phyloP scores from a whole-genome alignment of 2,329 filamentous ascomycete genomes.

The Phaeosphaeria sp. region DNA sequence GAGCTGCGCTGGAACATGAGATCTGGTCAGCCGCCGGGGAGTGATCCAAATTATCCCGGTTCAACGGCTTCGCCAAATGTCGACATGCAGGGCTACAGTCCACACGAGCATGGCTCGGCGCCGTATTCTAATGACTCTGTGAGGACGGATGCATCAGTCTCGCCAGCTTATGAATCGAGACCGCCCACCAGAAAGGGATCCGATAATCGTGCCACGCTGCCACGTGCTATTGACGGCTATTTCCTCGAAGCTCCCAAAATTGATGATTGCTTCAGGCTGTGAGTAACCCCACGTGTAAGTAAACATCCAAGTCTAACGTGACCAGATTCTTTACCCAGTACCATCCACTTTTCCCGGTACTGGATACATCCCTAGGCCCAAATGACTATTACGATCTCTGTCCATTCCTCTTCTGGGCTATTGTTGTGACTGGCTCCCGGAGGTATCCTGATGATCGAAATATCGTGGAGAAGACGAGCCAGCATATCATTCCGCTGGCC shows the following conservation, averaged over 20 bases:
- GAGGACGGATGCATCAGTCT: slow-evolving; percentile 35
- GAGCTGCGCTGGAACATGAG: slow-evolving; percentile 46
- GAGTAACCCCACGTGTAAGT: slow-evolving; percentile 3
- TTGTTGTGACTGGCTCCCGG: slow-evolving; percentile 49
- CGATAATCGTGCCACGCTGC: slow-evolving; percentile 27
- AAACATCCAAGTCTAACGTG: slow-evolving; percentile 16
- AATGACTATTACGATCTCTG: slow-evolving; percentile 45
- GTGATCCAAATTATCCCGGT: slow-evolving; percentile 31
- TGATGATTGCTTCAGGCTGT: slow-evolving; percentile 45
- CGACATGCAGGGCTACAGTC: slow-evolving; percentile 35
- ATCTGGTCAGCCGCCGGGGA: slow-evolving; percentile 20
- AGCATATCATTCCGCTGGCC: slow-evolving; percentile 45
- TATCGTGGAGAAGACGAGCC: slow-evolving; percentile 40
- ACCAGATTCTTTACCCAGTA: slow-evolving; percentile 45
- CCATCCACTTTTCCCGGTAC: slow-evolving; percentile 42
- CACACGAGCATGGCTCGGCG: slow-evolving; percentile 30
- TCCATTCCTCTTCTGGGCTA: slow-evolving; percentile 50
- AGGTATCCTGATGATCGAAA: slow-evolving; percentile 46
- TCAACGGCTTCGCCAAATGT: slow-evolving; percentile 37
- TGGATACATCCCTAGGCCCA: slow-evolving; percentile 36
- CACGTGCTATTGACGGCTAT: slow-evolving; percentile 38
- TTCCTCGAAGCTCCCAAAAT: slow-evolving; percentile 42
- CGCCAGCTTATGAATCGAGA: slow-evolving; percentile 35
- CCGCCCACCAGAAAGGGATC: slow-evolving; percentile 33
- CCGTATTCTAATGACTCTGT: slow-evolving; percentile 38